Evolutionary conservation across 2,329 filamentous ascomycete genomes (phyloP), one percentile per base, ranked within the genome.

Genomic region (Xylaria sp.): DNA sequence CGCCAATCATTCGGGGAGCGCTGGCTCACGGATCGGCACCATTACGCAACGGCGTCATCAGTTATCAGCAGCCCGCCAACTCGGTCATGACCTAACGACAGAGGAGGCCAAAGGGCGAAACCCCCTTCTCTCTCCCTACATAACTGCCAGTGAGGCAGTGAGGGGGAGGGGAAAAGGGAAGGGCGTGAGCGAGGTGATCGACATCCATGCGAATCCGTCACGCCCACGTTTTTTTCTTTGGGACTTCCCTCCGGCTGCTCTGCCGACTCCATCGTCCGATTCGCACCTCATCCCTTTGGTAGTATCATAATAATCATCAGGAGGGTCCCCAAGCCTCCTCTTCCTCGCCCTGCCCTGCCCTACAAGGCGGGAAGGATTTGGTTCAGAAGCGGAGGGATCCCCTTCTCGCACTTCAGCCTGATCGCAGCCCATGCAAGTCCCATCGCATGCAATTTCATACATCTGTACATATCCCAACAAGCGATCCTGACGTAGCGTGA

Each of bases 401-500:
- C 16, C 9, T 7, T 13, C 16, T 13, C 29, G 11, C 29, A 6
- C 29, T 34, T 34, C 24, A 26, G 24, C 24, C 24, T 26, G 24
- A 5, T 26, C 9, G 6, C 24, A 6, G 24, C 24, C 9, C 9
- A 34, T 34, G 29, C 29, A 13, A 13, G n/a, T n/a, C n/a, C 3
- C 29, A 34, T 34, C 11, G 29, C 29, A 34, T 13, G 29, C 29
- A 34, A 34, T 34, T n/a, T n/a, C n/a, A n/a, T n/a, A n/a, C n/a
- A n/a, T n/a, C n/a, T n/a, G n/a, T n/a, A n/a, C n/a, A n/a, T n/a
- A n/a, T n/a, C n/a, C n/a, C n/a, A n/a, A n/a, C n/a, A n/a, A 51
- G 24, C 44, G 52, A 58, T 60, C 58, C 50, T 55, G 52, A 60
- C 57, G 54, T 58, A 53, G 43, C 44, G 50, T 48, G 41, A 50